Evolutionary conservation across 2,329 filamentous ascomycete genomes (phyloP), one percentile per base, ranked within the genome.

Genomic region (Cladosporium sp.): DNA sequence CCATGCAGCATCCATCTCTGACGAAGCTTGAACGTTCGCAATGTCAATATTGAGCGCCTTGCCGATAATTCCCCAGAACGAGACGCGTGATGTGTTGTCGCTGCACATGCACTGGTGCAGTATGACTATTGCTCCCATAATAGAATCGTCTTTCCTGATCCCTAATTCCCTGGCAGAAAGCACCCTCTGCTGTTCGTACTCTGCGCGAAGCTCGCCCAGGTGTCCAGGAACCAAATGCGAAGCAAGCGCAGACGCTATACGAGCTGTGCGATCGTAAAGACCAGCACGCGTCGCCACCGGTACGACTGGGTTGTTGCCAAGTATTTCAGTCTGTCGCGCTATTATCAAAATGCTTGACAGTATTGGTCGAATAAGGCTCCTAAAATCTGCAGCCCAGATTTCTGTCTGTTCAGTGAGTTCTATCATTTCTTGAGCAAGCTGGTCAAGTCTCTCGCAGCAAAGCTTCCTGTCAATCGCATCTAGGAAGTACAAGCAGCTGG

Each of bases 391-490:
- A 8, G 5, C 25, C 54, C 42, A 52, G n/a, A 14, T 38, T 30
- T 45, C 39, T 6, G 34, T 25, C 15, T 55, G 51, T 8, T 61
- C 55, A n/a, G 64, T 28, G 25, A 58, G 63, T 17, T 70, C 66
- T 15, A 67, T 61, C 5, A 77, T 42, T 3, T 71, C 67, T 43
- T 77, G 72, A 36, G 75, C 69, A 14, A 81, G 60, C n/a, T 71
- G 70, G 15, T 70, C 70, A 47, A 80, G 67, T 58, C 74, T 76
- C 17, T 69, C 64, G 3, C 79, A 70, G 63, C 80, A 84, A 4
- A 72, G 68, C 25, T 65, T 69, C 17, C 83, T 77, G 66, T 85
- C 83, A 17, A 84, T 72, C 0, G 79, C 72, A 65, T 86, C 83
- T 30, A 77, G 72, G 62, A 85, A 85, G 42, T 74, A 74, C 2